phyloP scores from a whole-genome alignment of 257 asterid species.

The Echium plantagineum region DNA sequence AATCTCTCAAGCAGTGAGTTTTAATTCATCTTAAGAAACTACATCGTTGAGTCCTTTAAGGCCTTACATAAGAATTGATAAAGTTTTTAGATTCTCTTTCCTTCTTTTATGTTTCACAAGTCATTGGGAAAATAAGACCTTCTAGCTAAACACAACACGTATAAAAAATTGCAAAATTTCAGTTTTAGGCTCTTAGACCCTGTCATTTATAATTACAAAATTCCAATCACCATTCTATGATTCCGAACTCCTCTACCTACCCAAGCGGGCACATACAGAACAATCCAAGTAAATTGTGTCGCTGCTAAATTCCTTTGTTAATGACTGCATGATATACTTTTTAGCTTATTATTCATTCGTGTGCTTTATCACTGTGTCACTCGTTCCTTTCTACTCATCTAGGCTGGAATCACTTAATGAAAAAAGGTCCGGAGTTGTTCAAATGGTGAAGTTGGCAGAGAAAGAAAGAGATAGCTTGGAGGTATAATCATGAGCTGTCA shows the following conservation, averaged over 20 bases:
- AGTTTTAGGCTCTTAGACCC: neutral
- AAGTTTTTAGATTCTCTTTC: neutral
- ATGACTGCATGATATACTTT: neutral
- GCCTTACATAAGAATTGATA: neutral
- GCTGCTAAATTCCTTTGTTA: neutral
- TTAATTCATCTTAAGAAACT: neutral
- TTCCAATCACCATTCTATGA: neutral
- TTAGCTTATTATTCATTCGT: neutral
- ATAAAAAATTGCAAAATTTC: no score
- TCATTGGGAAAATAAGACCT: neutral
- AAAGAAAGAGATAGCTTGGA: constrained; percentile 93
- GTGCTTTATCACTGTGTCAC: neutral
- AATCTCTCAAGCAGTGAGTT: constrained; percentile 77
- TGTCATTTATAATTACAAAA: neutral
- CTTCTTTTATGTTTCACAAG: neutral
- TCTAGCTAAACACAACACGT: neutral
- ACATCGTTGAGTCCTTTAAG: no score
- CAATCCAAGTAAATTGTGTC: neutral
- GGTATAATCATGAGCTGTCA: constrained; percentile 28
- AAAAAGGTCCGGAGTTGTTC: constrained; percentile 83
- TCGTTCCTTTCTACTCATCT: constrained; percentile 5
- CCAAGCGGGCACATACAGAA: neutral
- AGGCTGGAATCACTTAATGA: constrained; percentile 86
- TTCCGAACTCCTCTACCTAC: neutral
- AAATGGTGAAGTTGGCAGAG: constrained; percentile 93